Conservation (phyloP, 169 alveolate species). For the Theileria annulata region DNA sequence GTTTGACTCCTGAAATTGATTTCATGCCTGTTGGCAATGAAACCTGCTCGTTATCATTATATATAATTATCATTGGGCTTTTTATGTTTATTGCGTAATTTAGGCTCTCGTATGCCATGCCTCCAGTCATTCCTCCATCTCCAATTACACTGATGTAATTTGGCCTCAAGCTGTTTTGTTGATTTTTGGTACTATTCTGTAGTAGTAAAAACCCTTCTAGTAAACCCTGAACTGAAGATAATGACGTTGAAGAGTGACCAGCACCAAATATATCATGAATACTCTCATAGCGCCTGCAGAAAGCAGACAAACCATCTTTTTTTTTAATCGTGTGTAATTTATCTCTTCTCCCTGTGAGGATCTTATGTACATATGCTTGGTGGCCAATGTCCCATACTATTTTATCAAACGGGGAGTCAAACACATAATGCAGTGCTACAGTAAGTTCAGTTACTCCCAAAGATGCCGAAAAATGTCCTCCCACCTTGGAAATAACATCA, state of each 20-base stretch:
- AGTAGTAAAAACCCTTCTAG: slow-evolving; percentile 27
- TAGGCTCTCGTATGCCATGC: slow-evolving; percentile 87
- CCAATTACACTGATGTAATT: slow-evolving; percentile 82
- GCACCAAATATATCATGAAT: slow-evolving; percentile 86
- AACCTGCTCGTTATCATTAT: slow-evolving; percentile 85
- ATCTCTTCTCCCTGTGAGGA: slow-evolving; percentile 85
- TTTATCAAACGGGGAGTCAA: slow-evolving; percentile 81
- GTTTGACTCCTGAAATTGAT: slow-evolving; percentile 60
- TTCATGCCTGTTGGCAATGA: slow-evolving; percentile 81
- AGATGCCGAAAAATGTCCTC: slow-evolving; percentile 85
- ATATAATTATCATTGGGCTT: slow-evolving; percentile 79
- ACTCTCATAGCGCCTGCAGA: slow-evolving; percentile 78
- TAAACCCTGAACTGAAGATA: slow-evolving; percentile 83
- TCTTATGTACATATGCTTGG: slow-evolving; percentile 85
- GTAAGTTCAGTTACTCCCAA: slow-evolving; percentile 85
- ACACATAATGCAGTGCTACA: slow-evolving; percentile 77
- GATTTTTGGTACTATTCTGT: not conserved
- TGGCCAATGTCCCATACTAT: slow-evolving; percentile 85
- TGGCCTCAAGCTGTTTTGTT: slow-evolving; percentile 11
- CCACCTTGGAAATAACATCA: slow-evolving; percentile 61
- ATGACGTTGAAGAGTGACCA: slow-evolving; percentile 87
- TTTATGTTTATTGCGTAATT: slow-evolving; percentile 77
- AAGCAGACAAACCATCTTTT: slow-evolving; percentile 82
- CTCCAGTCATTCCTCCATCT: slow-evolving; percentile 88
- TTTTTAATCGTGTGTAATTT: slow-evolving; percentile 78